A percentile compares a stretch with the other conserved stretches of the same genome.
phyloP scores from a whole-genome alignment of 805 yeast genomes.

The Lachancea cidri region DNA sequence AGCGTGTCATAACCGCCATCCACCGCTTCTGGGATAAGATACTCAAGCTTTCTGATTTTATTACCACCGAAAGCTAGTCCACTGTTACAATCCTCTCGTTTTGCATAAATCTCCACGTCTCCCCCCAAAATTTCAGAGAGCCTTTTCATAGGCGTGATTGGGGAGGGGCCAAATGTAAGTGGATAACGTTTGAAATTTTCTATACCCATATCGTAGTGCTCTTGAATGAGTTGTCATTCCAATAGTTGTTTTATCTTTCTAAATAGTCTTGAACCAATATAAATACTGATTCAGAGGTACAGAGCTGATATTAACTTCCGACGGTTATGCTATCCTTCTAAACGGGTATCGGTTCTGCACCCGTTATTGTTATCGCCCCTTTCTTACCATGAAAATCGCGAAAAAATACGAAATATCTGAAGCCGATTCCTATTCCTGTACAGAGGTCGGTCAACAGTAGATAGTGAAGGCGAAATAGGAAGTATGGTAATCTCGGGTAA shows the following conservation, averaged over 20 bases:
- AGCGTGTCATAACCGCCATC: conserved; percentile 34
- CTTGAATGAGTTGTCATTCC: not conserved
- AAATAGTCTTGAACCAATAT: not conserved
- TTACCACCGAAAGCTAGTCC: conserved; percentile 36
- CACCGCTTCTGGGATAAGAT: conserved; percentile 32
- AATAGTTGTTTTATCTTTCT: no score
- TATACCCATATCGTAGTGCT: conserved; percentile 8
- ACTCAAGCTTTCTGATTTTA: conserved; percentile 32
- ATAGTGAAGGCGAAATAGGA: not conserved
- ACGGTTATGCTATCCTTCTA: not conserved
- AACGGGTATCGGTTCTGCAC: not conserved
- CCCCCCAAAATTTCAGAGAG: conserved; percentile 29
- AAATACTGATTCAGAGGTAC: not conserved
- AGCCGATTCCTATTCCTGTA: not conserved
- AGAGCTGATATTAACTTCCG: not conserved
- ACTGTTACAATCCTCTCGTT: conserved; percentile 34
- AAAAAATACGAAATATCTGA: not conserved
- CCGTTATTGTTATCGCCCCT: not conserved
- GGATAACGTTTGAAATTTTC: conserved; percentile 24
- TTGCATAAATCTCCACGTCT: conserved; percentile 32
- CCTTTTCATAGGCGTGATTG: conserved; percentile 31
- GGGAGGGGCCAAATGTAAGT: conserved; percentile 34
- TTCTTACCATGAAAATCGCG: not conserved
- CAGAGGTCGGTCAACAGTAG: not conserved
- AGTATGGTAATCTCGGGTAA: not conserved